Evolutionary conservation across 2,329 filamentous ascomycete genomes (phyloP).

Genomic region (Cadophora malorum): DNA sequence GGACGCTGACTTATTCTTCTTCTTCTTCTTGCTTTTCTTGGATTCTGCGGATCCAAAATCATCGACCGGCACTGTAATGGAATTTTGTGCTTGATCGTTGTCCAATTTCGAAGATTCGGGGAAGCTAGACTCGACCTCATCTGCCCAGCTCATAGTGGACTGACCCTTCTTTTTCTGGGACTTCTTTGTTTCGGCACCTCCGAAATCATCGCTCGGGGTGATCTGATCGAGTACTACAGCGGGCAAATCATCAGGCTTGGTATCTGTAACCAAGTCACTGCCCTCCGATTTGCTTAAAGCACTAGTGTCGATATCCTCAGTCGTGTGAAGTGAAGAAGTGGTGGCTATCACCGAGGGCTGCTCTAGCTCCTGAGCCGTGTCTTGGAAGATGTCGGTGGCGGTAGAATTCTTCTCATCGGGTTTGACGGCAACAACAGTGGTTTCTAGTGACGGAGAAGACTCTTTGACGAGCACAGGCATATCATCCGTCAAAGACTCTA

Average conservation of each 20-base stretch:
- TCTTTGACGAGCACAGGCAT: slow-evolving; percentile 6
- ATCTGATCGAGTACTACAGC: slow-evolving; percentile 14
- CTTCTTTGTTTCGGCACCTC: slow-evolving; percentile 40
- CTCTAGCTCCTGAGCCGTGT: neutral
- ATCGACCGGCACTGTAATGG: neutral
- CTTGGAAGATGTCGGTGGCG: slow-evolving; percentile 14
- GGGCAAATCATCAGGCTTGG: neutral
- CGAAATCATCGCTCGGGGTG: slow-evolving; percentile 21
- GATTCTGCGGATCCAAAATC: slow-evolving; percentile 17
- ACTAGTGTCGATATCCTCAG: neutral
- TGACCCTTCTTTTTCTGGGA: slow-evolving; percentile 41
- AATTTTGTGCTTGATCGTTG: neutral
- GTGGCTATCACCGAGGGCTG: neutral
- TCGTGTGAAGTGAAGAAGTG: neutral
- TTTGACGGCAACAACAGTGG: slow-evolving; percentile 10
- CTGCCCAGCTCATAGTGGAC: slow-evolving; percentile 17
- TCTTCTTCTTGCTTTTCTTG: slow-evolving; percentile 42
- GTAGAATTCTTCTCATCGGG: slow-evolving; percentile 16
- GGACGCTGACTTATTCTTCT: slow-evolving; percentile 23
- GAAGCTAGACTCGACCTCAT: slow-evolving; percentile 13
- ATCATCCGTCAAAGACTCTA: neutral
- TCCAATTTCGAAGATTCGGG: neutral
- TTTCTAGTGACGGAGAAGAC: neutral
- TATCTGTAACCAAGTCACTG: neutral
- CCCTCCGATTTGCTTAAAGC: neutral